Percentiles rank a stretch among this genome's conserved stretches.
These are phyloP conservation scores for Perkinsus marinus DNA, from an alignment of 169 alveolate species.

Conservation along the genomic window DNA sequence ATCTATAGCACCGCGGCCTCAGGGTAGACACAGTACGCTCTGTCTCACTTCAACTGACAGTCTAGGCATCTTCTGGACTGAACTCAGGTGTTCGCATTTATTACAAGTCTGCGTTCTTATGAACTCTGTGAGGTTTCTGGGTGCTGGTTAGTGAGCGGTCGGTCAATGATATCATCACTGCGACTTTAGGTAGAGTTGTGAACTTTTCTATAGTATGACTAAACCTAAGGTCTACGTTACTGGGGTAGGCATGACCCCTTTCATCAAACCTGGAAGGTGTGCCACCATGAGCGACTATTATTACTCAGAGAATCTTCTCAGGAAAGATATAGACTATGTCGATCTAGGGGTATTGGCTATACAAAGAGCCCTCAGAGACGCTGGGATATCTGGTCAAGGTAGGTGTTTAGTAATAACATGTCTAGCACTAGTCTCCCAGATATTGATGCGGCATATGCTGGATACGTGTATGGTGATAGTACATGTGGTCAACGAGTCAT, in stretches of 20 bases:
- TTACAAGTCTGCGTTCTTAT: no score
- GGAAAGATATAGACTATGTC: slow-evolving; percentile 34
- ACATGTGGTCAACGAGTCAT: slow-evolving; percentile 52
- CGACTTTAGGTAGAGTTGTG: no score
- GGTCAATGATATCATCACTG: no score
- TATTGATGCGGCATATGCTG: slow-evolving; percentile 41
- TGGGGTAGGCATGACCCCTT: slow-evolving; percentile 63
- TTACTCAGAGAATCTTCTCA: not conserved
- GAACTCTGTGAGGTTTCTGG: no score
- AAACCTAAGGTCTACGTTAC: slow-evolving; percentile 36
- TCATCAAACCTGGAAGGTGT: slow-evolving; percentile 47
- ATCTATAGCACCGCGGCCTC: no score
- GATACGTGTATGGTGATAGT: slow-evolving; percentile 58
- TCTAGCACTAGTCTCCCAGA: not conserved
- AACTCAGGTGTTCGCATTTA: no score
- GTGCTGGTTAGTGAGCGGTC: no score
- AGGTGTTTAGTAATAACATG: not conserved
- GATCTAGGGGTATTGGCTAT: slow-evolving; percentile 37
- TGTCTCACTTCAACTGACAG: no score
- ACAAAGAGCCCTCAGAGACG: slow-evolving; percentile 45
- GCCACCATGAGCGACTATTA: not conserved
- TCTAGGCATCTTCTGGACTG: no score
- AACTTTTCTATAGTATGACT: not conserved
- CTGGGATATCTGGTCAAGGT: slow-evolving; percentile 19
- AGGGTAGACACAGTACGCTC: no score